A percentile compares a stretch with the other conserved stretches of the same genome.
These are phyloP conservation scores for Mortierella sp. DNA, from an alignment of 371 early-diverging fungal genomes.

Conservation along the genomic window DNA sequence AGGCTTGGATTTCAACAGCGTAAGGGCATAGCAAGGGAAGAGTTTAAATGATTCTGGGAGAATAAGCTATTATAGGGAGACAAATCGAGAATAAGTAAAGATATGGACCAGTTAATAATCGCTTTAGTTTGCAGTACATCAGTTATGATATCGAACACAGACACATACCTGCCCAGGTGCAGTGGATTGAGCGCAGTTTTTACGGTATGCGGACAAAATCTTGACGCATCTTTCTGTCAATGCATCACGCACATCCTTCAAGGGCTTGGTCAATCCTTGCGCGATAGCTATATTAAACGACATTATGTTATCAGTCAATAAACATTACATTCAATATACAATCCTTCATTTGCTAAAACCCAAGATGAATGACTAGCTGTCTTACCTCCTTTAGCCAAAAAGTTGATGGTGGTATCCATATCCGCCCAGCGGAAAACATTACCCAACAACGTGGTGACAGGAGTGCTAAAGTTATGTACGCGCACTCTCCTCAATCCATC, in stretches of 20 bases:
- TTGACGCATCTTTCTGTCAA: conserved; percentile 90
- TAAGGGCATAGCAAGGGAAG: conserved; percentile 88
- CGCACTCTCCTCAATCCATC: conserved; percentile 92
- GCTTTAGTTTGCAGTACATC: neutral
- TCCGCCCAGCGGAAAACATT: conserved; percentile 93
- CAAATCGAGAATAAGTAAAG: neutral
- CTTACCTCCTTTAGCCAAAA: conserved; percentile 80
- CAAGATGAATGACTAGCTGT: neutral
- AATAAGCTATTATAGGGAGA: conserved; percentile 68
- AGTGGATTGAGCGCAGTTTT: conserved; percentile 89
- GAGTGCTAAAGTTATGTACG: conserved; percentile 87
- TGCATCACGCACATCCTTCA: conserved; percentile 87
- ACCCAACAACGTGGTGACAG: conserved; percentile 80
- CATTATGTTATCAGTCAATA: neutral
- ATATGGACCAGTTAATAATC: neutral
- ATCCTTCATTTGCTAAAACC: neutral
- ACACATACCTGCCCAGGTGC: conserved; percentile 86
- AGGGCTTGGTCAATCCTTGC: conserved; percentile 72
- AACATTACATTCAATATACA: neutral
- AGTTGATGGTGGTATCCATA: conserved; percentile 90
- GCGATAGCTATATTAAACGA: conserved; percentile 65
- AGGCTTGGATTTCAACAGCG: conserved; percentile 86
- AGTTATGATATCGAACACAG: conserved; percentile 45
- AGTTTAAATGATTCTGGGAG: conserved; percentile 97
- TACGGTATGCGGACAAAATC: conserved; percentile 92